Base-by-base conservation (phyloP, 1,284 basidiomycete genomes). In the Malassezia caprae region DNA sequence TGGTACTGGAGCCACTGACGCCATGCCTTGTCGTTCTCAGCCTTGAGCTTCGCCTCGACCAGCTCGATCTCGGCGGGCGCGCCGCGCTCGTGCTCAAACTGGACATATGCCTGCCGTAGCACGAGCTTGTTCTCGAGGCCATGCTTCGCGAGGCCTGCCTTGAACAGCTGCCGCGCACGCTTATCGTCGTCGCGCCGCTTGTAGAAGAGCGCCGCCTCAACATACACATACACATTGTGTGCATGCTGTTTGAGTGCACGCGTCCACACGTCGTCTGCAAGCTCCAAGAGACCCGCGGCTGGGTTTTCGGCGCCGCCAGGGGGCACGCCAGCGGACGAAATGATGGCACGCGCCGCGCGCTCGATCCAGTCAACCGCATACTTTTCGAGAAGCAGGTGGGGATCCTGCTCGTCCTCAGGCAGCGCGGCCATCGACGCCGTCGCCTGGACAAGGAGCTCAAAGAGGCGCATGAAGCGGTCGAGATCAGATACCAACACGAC, bases 61-160 rank as follows among this genome's bases (percentile, higher is more conserved):
- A 79, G 78, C 35, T 88, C 82, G 15, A 94, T 75, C 5, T 84
- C 82, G 37, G 82, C 78, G 7, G 88, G 76, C 8, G 81, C 79
- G 0, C 93, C 93, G 63, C 88, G 80, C 3, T 86, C 77, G 60
- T 88, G 83, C 72, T 96, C 93, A 63, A 96, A 94, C 13, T 80
- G 77, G 4, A 84, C 70, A 84, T 88, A 94, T 0, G 86, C 85
- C 56, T 90, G 86, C 82, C 88, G 88, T 5, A 96, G 78, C 2
- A 84, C 85, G 74, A 94, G 44, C 41, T 62, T 50, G 28, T 53
- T 57, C 28, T 40, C 51, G 39, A 34, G 58, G 34, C 58, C 59
- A 28, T 58, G 27, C 50, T 51, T 60, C 1, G 52, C 53, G n/a
- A 59, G 45, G 19, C 61, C 65, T 3, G 46, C 55, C 44, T 63